phyloP scores from a whole-genome alignment of 495 filamentous ascomycete genomes.

The Tuber melanosporum region DNA sequence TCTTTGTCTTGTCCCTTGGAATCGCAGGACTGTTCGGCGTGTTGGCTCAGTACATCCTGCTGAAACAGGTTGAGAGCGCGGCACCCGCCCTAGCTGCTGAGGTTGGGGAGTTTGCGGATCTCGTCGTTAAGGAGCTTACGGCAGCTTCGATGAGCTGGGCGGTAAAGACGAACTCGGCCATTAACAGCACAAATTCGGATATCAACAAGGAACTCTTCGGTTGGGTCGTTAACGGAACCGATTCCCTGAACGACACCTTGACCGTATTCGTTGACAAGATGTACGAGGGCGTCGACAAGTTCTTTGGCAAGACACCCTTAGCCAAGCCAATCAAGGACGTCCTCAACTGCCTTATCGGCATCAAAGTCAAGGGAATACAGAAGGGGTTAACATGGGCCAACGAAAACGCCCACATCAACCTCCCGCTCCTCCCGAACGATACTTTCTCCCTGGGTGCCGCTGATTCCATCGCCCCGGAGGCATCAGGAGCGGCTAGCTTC shows the following conservation, averaged over 20 bases:
- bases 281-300: conserved; percentile 59
- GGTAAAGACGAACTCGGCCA: conserved; percentile 63
- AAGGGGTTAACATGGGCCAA: conserved; percentile 83
- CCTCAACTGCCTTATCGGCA: conserved; percentile 66
- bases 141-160: conserved; percentile 74
- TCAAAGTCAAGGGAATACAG: conserved; percentile 69
- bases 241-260: conserved; percentile 75
- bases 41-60: conserved; percentile 74
- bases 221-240: conserved; percentile 78
- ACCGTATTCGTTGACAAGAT: conserved; percentile 72
- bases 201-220: conserved; percentile 81
- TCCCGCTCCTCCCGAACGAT: conserved; percentile 70
- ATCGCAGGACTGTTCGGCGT: conserved; percentile 78
- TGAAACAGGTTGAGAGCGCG: conserved; percentile 64
- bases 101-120: conserved; percentile 73
- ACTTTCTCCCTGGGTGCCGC: conserved; percentile 77
- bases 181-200: conserved; percentile 58
- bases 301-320: conserved; percentile 66
- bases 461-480: conserved; percentile 53
- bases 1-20: conserved; percentile 81
- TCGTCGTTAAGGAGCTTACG: conserved; percentile 66
- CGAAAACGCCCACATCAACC: conserved; percentile 73
- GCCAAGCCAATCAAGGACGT: conserved; percentile 59
- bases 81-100: conserved; percentile 68
- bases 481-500: conserved; percentile 59